Percentiles rank a stretch among this genome's conserved stretches.
Evolutionary conservation across 2,329 filamentous ascomycete genomes (phyloP).

Genomic region (Xylariaceae sp.): DNA sequence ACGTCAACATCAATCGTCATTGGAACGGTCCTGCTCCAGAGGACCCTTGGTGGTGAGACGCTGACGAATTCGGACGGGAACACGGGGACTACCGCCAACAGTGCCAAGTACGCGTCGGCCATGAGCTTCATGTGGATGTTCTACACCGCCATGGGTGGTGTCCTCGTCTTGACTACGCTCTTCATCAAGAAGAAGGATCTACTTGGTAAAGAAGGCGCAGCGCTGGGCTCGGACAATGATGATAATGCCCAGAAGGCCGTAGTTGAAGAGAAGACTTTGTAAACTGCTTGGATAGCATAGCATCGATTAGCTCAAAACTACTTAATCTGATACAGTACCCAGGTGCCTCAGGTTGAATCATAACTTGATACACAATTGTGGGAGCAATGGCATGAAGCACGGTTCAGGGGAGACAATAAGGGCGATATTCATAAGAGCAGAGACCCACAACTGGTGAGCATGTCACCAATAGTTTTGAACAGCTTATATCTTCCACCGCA

Average conservation of each 20-base stretch:
- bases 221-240: background rate
- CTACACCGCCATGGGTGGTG: slow-evolving; percentile 4
- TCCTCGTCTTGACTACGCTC: background rate
- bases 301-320: no score
- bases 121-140: slow-evolving; percentile 5
- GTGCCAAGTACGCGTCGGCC: slow-evolving; percentile 1
- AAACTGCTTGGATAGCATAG: no score
- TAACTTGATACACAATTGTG: no score
- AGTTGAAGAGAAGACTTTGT: no score
- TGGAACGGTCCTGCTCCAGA: slow-evolving; percentile 55
- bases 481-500: no score
- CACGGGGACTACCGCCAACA: background rate
- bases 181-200: slow-evolving; percentile 2
- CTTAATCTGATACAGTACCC: no score
- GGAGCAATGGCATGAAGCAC: no score
- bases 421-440: no score
- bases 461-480: no score
- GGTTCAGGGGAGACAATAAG: no score
- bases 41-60: slow-evolving; percentile 20
- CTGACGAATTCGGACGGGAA: background rate
- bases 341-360: no score
- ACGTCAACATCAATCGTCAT: slow-evolving; percentile 49
- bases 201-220: background rate
- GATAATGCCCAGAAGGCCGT: background rate
- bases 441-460: no score